Conservation (phyloP, 1,284 basidiomycete genomes). For the Rhodotorula sp. region DNA sequence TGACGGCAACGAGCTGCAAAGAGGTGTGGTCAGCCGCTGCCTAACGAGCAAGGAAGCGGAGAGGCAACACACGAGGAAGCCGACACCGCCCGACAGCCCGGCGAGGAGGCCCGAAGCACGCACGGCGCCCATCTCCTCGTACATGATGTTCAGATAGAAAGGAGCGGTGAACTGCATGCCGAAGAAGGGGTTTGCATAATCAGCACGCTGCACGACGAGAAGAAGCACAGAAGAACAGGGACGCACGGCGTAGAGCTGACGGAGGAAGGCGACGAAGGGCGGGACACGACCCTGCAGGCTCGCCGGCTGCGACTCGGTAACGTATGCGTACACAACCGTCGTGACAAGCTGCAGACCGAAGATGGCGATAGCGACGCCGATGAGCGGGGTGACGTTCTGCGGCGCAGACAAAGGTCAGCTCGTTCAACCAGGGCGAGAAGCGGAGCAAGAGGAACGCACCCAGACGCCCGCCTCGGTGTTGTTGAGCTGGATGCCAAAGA, state of each 20-base stretch:
- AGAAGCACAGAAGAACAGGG: not conserved
- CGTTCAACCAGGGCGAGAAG: not conserved
- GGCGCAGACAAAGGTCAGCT: not conserved
- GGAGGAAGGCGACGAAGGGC: constrained; percentile 26
- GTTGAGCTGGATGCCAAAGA: constrained; percentile 36
- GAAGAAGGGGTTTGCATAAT: too few relatives aligned
- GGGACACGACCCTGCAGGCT: constrained; percentile 7
- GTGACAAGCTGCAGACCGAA: constrained; percentile 37
- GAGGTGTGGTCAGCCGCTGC: too few relatives aligned
- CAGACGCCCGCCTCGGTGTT: constrained; percentile 20
- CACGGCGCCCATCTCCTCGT: constrained; percentile 15
- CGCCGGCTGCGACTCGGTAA: constrained; percentile 25
- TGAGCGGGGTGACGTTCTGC: constrained; percentile 17
- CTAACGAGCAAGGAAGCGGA: rapidly evolving
- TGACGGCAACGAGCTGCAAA: not conserved
- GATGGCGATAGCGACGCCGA: constrained; percentile 19
- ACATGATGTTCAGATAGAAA: constrained; percentile 34
- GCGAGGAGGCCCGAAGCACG: constrained; percentile 12
- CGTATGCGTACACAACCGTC: constrained; percentile 29
- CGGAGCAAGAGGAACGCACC: not conserved
- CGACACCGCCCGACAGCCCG: constrained; percentile 14
- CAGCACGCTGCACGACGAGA: too few relatives aligned
- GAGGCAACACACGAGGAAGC: constrained; percentile 5
- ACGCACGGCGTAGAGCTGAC: constrained; percentile 27
- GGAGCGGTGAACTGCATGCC: constrained; percentile 22